These are phyloP conservation scores for Phaeomoniella chlamydospora DNA, from an alignment of 2,329 filamentous ascomycete genomes.

Conservation along the genomic window DNA sequence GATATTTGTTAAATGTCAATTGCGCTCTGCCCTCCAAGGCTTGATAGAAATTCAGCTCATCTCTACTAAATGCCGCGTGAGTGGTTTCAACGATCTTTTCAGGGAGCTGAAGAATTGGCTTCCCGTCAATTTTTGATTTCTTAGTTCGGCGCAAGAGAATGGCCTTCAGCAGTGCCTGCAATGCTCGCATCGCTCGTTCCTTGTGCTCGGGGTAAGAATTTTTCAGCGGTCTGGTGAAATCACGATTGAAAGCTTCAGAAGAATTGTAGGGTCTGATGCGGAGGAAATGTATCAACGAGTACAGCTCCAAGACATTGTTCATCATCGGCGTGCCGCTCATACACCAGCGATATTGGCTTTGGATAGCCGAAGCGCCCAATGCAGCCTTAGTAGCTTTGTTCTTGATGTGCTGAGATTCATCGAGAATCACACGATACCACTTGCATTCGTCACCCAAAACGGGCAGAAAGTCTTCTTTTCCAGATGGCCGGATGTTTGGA, in stretches of 20 bases:
- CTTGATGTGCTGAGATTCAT: constrained; percentile 73
- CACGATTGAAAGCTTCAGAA: constrained; percentile 44
- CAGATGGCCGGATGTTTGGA: constrained; percentile 20
- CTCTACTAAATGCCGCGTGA: constrained; percentile 51
- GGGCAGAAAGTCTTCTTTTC: constrained; percentile 29
- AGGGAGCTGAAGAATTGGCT: constrained; percentile 58
- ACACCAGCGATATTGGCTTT: constrained; percentile 53
- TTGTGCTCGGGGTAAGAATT: constrained; percentile 16
- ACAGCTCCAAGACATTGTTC: constrained; percentile 69
- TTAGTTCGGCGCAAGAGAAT: constrained; percentile 76
- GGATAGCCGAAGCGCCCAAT: constrained; percentile 43
- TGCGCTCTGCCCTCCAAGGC: constrained; percentile 53
- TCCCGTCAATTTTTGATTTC: constrained; percentile 61
- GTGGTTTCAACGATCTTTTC: constrained; percentile 47
- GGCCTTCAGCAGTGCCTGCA: constrained; percentile 64
- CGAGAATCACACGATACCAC: constrained; percentile 60
- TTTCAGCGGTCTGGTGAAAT: constrained; percentile 39
- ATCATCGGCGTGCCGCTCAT: constrained; percentile 80
- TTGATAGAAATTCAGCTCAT: constrained; percentile 51
- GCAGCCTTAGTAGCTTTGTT: constrained; percentile 51
- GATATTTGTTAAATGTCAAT: constrained; percentile 61
- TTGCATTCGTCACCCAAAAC: constrained; percentile 44
- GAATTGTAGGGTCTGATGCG: constrained; percentile 60
- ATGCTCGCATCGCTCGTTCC: constrained; percentile 46
- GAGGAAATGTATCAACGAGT: constrained; percentile 63